A percentile compares a stretch with the other conserved stretches of the same genome.
Conservation (phyloP, 768 basidiomycete genomes). For the Boletus rex-veris region DNA sequence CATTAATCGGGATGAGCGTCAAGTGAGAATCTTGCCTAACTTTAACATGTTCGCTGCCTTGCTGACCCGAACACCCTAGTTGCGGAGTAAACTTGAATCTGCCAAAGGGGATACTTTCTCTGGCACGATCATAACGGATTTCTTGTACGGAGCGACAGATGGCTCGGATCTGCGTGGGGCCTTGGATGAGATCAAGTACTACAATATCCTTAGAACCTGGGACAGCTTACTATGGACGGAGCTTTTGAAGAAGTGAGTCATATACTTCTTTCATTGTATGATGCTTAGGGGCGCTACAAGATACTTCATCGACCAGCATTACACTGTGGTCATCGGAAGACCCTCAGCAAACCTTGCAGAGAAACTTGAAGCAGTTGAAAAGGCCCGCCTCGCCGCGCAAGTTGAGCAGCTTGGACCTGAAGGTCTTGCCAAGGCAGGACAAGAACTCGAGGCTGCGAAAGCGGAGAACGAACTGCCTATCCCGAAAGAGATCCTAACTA, state of each 20-base stretch:
- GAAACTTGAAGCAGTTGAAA: constrained; percentile 77
- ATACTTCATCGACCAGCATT: constrained; percentile 71
- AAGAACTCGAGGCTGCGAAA: constrained; percentile 77
- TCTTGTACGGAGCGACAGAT: constrained; percentile 80
- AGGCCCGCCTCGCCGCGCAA: constrained; percentile 68
- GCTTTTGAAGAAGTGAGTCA: constrained; percentile 66
- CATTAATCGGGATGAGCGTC: constrained; percentile 83
- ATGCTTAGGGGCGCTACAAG: constrained; percentile 39
- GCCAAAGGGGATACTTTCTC: constrained; percentile 80
- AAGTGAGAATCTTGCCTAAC: constrained; percentile 41
- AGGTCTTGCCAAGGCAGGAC: constrained; percentile 69
- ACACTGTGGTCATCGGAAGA: constrained; percentile 77
- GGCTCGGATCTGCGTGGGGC: constrained; percentile 72
- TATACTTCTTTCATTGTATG: constrained; percentile 3
- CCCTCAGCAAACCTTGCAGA: constrained; percentile 84
- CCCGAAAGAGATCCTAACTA: constrained; percentile 72
- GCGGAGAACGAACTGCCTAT: constrained; percentile 81
- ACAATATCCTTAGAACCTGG: constrained; percentile 66
- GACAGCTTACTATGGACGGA: constrained; percentile 69
- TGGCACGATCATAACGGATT: constrained; percentile 71
- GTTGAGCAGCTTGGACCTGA: constrained; percentile 69
- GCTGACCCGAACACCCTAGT: constrained; percentile 37
- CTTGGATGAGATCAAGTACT: constrained; percentile 78
- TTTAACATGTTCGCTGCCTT: not conserved
- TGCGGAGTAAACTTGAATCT: constrained; percentile 81